Conservation (phyloP, 202 grass and related monocot species). For the Schoenoplectus tabernaemontani region DNA sequence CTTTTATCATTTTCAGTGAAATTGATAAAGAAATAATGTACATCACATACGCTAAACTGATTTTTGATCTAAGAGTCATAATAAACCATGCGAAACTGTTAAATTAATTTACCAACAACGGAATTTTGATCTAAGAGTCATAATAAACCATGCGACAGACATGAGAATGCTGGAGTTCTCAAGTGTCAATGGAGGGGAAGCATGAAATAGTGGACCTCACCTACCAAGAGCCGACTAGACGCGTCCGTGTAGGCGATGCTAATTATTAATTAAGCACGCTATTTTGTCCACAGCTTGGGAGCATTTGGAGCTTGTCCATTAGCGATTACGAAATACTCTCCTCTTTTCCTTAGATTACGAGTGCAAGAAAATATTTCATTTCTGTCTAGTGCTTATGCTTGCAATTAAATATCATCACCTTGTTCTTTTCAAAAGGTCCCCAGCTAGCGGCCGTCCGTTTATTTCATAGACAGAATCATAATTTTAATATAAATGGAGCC, state of each 20-base stretch:
- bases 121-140: no score
- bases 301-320: neutral
- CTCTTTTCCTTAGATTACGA: conserved; percentile 8
- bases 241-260: neutral
- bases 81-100: no score
- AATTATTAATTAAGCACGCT: neutral
- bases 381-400: neutral
- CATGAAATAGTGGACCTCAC: neutral
- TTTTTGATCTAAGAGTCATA: no score
- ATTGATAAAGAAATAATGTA: no score
- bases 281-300: neutral
- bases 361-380: neutral
- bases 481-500: no score
- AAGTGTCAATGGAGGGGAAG: neutral
- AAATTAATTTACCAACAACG: no score
- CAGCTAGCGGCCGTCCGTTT: neutral
- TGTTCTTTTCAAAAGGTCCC: neutral
- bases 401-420: neutral
- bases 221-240: no score
- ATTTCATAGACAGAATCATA: no score
- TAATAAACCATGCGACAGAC: no score
- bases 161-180: no score
- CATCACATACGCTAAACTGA: no score
- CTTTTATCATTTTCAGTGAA: no score
- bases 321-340: neutral